Conservation (phyloP, 2,329 filamentous ascomycete genomes). For the Clonostachys rhizophaga region DNA sequence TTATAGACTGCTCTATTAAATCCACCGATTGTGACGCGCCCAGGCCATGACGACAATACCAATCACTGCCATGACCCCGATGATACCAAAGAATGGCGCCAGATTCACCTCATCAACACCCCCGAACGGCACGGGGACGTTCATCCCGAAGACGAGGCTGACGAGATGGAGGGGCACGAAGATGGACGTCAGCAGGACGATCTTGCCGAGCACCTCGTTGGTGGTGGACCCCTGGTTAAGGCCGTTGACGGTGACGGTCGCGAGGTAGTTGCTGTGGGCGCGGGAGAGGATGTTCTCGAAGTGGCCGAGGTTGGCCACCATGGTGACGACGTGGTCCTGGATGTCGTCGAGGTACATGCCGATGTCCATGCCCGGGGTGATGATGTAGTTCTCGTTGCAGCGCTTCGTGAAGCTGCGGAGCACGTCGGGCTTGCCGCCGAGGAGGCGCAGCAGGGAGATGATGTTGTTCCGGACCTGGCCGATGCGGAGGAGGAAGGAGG, state of each 20-base stretch:
- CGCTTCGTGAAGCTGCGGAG: slow-evolving; percentile 97
- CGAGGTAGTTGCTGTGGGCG: slow-evolving; percentile 92
- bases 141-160: slow-evolving; percentile 85
- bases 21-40: slow-evolving; percentile 41
- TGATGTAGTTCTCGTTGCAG: slow-evolving; percentile 95
- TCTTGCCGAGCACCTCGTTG: slow-evolving; percentile 88
- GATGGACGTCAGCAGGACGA: slow-evolving; percentile 89
- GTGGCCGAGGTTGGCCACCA: slow-evolving; percentile 94
- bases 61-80: slow-evolving; percentile 48
- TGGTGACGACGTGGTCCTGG: slow-evolving; percentile 97
- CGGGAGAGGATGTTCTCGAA: slow-evolving; percentile 97
- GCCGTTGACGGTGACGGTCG: slow-evolving; percentile 88
- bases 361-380: slow-evolving; percentile 94
- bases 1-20: slow-evolving; percentile 24
- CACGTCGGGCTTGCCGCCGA: slow-evolving; percentile 97
- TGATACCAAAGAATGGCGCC: slow-evolving; percentile 44
- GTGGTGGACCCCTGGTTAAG: slow-evolving; percentile 83
- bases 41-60: slow-evolving; percentile 37
- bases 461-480: slow-evolving; percentile 91
- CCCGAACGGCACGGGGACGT: slow-evolving; percentile 67
- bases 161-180: slow-evolving; percentile 95
- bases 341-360: slow-evolving; percentile 96
- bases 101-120: slow-evolving; percentile 43
- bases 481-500: slow-evolving; percentile 80
- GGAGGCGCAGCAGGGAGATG: slow-evolving; percentile 85